phyloP scores from a whole-genome alignment of 495 filamentous ascomycete species.

The Echria macrotheca region DNA sequence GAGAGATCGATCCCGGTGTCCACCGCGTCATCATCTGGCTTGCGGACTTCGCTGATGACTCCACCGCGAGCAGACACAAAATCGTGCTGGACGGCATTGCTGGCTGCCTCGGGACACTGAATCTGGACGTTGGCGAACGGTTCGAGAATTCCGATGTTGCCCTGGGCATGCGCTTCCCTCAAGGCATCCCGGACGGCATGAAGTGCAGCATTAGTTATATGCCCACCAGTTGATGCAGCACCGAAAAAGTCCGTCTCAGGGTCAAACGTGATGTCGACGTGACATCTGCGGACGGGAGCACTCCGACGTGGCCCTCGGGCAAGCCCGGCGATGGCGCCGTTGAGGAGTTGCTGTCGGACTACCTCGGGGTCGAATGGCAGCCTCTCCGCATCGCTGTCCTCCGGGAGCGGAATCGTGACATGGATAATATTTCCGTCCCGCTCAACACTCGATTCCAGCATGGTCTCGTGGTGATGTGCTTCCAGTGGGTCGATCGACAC shows the following conservation, averaged over 20 bases:
- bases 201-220: constrained; percentile 72
- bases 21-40: constrained; percentile 37
- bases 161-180: constrained; percentile 42
- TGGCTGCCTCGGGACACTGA: constrained; percentile 69
- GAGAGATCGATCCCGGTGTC: constrained; percentile 52
- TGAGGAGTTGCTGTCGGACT: constrained; percentile 61
- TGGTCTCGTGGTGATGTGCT: constrained; percentile 31
- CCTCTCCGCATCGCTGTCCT: constrained; percentile 23
- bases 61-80: constrained; percentile 78
- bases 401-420: constrained; percentile 39
- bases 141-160: constrained; percentile 69
- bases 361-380: constrained; percentile 54
- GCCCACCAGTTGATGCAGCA: constrained; percentile 57
- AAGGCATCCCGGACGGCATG: constrained; percentile 65
- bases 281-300: constrained; percentile 67
- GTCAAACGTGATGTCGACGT: constrained; percentile 65
- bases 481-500: constrained; percentile 58
- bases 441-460: constrained; percentile 29
- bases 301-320: constrained; percentile 73
- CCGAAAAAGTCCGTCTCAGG: constrained; percentile 57
- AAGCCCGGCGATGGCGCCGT: constrained; percentile 78
- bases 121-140: constrained; percentile 87
- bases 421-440: constrained; percentile 58
- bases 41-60: constrained; percentile 73
- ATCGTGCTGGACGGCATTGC: constrained; percentile 87